Evolutionary conservation across 2,329 filamentous ascomycete genomes (phyloP), one percentile per base, ranked within the genome.

Genomic region (Tolypocladium album): DNA sequence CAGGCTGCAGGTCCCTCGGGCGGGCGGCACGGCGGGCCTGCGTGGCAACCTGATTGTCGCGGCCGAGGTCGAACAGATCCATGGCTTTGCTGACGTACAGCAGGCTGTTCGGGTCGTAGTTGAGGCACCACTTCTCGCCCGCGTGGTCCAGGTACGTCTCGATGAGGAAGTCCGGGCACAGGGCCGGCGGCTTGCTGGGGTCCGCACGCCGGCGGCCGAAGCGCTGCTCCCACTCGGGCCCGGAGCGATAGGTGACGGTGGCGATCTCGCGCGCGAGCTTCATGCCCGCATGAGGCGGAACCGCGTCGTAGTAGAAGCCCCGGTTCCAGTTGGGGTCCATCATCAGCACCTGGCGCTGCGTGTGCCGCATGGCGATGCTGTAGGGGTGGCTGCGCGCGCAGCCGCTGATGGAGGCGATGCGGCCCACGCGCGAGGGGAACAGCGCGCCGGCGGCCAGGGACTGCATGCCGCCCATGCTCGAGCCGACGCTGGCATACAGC

Each of bases 401-500:
- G 15, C 93, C 94, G 69, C 89, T 95, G 69, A 97, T 94, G 68
- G 87, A 93, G 43, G 92, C 90, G 63, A 99, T 84, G 65, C 88
- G 87, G 45, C 86, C 86, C 3, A 99, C 88, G 40, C 93, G 83
- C 45, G 89, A 84, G 0, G 92, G 89, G 71, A 93, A 96, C 38
- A 96, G 76, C 1, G 89, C 85, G 4, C 90, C 94, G 0, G 91
- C 89, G 9, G 92, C 92, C 6, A 99, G 82, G 66, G 90, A 94
- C 72, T 96, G 93, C 94, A 99, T 99, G 59, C 94, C 94, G 58
- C 94, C 94, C 94, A 99, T 99, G 73, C 91, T 96, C 7, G 90
- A 91, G 17, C 94, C 94, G 24, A 99, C 93, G 61, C 90, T 96
- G 22, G 94, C 94, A 72, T 96, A 90, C 12, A 99, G 81, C 68